phyloP scores from a whole-genome alignment of 495 filamentous ascomycete species.

The Penicillium ucsense region DNA sequence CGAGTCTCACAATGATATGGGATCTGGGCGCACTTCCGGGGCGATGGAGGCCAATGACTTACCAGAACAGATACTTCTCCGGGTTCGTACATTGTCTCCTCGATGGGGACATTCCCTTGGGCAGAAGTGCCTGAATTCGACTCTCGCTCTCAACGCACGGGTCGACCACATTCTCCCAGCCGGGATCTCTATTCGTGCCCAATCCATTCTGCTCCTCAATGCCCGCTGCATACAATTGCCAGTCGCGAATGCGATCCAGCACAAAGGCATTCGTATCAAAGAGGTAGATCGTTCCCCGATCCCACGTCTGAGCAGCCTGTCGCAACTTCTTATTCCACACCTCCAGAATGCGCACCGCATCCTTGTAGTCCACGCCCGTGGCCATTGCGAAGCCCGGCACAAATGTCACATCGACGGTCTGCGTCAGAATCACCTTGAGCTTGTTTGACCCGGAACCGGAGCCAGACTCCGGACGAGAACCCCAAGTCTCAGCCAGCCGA shows the following conservation, averaged over 20 bases:
- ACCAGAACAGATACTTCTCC: slow-evolving; percentile 45
- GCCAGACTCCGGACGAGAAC: slow-evolving; percentile 7
- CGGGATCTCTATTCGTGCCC: slow-evolving; percentile 27
- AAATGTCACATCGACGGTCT: slow-evolving; percentile 43
- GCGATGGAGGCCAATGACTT: slow-evolving; percentile 6
- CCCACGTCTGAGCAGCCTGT: slow-evolving; percentile 29
- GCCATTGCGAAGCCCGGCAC: slow-evolving; percentile 30
- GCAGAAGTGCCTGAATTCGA: slow-evolving; percentile 24
- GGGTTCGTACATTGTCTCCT: slow-evolving; percentile 33
- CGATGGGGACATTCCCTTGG: slow-evolving; percentile 11
- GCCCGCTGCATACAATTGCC: slow-evolving; percentile 33
- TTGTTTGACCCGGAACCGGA: background rate
- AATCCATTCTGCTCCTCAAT: slow-evolving; percentile 34
- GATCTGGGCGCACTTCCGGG: no score
- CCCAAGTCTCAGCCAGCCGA: slow-evolving; percentile 27
- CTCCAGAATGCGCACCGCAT: slow-evolving; percentile 28
- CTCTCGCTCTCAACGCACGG: slow-evolving; percentile 26
- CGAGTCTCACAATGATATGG: slow-evolving; percentile 1
- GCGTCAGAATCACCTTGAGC: slow-evolving; percentile 38
- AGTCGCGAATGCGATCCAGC: slow-evolving; percentile 37
- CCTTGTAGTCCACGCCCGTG: slow-evolving; percentile 26
- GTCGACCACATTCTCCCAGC: slow-evolving; percentile 32
- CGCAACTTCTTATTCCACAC: slow-evolving; percentile 41
- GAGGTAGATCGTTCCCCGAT: slow-evolving; percentile 35
- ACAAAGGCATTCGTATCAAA: slow-evolving; percentile 43